A percentile compares a stretch with the other conserved stretches of the same genome.
Evolutionary conservation across 2,329 filamentous ascomycete genomes (phyloP).

Genomic region (Herpotrichia juniperi): DNA sequence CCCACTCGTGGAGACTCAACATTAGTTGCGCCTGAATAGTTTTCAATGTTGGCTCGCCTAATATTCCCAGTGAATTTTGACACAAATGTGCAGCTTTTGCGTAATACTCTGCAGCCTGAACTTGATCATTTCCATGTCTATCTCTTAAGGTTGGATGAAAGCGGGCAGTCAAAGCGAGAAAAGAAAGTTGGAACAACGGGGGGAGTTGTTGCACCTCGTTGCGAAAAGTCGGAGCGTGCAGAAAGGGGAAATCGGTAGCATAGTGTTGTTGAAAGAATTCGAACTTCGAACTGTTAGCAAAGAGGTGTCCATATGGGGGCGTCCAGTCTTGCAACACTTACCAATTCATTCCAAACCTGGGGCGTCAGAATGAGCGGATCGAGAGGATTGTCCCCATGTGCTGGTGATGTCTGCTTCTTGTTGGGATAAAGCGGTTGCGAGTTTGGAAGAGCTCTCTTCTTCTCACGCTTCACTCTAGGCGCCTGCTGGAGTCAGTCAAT

Average conservation of each 20-base stretch:
- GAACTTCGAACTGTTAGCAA: slow-evolving; percentile 49
- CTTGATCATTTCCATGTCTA: slow-evolving; percentile 55
- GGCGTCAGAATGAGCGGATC: slow-evolving; percentile 67
- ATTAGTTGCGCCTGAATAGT: slow-evolving; percentile 72
- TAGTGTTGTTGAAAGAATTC: slow-evolving; percentile 75
- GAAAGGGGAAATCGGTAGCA: slow-evolving; percentile 73
- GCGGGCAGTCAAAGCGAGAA: slow-evolving; percentile 71
- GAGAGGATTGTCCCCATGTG: slow-evolving; percentile 61
- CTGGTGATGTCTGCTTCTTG: slow-evolving; percentile 50
- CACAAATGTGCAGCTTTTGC: slow-evolving; percentile 62
- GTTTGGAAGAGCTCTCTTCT: slow-evolving; percentile 47
- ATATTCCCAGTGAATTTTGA: slow-evolving; percentile 27
- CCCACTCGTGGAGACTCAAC: slow-evolving; percentile 75
- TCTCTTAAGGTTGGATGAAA: slow-evolving; percentile 67
- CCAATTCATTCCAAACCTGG: slow-evolving; percentile 70
- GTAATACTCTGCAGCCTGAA: slow-evolving; percentile 68
- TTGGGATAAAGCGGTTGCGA: slow-evolving; percentile 44
- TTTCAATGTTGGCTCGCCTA: slow-evolving; percentile 56
- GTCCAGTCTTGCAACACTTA: slow-evolving; percentile 22
- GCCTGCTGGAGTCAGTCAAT: slow-evolving; percentile 12
- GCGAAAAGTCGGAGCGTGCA: slow-evolving; percentile 69
- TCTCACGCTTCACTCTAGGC: slow-evolving; percentile 27
- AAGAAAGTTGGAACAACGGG: slow-evolving; percentile 68
- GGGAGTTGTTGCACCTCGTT: slow-evolving; percentile 48
- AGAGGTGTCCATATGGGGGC: neutral